Percentiles rank a stretch among this genome's conserved stretches.
These are phyloP conservation scores for Poa annua DNA, from an alignment of 176 grass and related monocot genomes.

Conservation along the genomic window DNA sequence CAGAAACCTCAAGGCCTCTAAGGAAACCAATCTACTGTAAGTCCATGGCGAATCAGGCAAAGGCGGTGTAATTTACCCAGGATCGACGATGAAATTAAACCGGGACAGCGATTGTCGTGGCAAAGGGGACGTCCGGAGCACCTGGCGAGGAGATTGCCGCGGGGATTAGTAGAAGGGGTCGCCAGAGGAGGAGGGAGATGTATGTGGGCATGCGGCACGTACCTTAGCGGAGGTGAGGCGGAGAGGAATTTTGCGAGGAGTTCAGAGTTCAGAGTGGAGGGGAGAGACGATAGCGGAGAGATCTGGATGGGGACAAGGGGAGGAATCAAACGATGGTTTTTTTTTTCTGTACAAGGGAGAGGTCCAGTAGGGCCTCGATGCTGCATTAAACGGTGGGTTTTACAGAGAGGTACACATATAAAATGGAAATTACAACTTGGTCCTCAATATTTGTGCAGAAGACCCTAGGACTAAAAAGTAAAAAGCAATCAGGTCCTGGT, in stretches of 20 bases:
- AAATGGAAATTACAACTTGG: too few relatives aligned
- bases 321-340: not conserved
- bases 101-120: not conserved
- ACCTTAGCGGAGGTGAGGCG: not conserved
- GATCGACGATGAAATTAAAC: too few relatives aligned
- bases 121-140: not conserved
- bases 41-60: not conserved
- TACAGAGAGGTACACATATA: too few relatives aligned
- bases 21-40: not conserved
- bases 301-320: constrained; percentile 6
- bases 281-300: not conserved
- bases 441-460: too few relatives aligned
- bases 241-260: not conserved
- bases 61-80: not conserved
- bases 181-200: not conserved
- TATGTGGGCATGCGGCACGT: not conserved
- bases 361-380: too few relatives aligned
- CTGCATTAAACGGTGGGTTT: too few relatives aligned
- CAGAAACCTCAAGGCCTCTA: not conserved
- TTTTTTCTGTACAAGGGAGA: too few relatives aligned
- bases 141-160: not conserved
- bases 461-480: too few relatives aligned
- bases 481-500: too few relatives aligned
- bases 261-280: not conserved
- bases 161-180: not conserved